Evolutionary conservation across 129 eudicot genomes (phyloP).

Genomic region (Dittrichia graveolens): DNA sequence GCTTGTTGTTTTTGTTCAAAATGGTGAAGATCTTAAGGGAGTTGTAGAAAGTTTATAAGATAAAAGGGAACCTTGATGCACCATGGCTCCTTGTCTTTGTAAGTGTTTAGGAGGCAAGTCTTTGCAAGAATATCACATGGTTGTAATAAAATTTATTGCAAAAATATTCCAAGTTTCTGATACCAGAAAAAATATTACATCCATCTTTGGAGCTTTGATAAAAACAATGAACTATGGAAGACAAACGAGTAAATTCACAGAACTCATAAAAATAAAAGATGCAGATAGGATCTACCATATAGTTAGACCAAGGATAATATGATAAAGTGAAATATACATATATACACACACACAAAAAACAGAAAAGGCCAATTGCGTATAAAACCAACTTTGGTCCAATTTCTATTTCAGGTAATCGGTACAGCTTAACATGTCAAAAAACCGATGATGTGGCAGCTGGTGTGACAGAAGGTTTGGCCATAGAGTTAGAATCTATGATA

Average conservation of each 20-base stretch:
- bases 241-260: background rate
- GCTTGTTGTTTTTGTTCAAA: constrained; percentile 9
- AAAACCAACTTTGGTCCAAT: too few relatives aligned
- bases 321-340: too few relatives aligned
- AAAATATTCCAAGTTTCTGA: constrained; percentile 17
- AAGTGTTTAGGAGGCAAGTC: background rate
- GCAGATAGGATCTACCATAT: too few relatives aligned
- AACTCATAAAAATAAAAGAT: background rate
- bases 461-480: too few relatives aligned
- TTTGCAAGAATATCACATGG: constrained; percentile 23
- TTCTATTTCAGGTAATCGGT: too few relatives aligned
- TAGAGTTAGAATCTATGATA: too few relatives aligned
- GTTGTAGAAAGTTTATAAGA: constrained; percentile 24
- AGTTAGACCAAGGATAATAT: too few relatives aligned
- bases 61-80: constrained; percentile 10
- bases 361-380: too few relatives aligned
- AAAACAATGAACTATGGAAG: background rate
- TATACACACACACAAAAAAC: too few relatives aligned
- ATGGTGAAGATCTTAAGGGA: constrained; percentile 7
- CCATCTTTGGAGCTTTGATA: background rate
- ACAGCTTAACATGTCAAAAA: too few relatives aligned
- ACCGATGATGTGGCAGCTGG: too few relatives aligned
- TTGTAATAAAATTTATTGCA: constrained; percentile 22
- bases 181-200: constrained; percentile 9
- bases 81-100: background rate